These are phyloP conservation scores for Coelastrella sp. DNA, from an alignment of 139 green algal species.

Conservation along the genomic window DNA sequence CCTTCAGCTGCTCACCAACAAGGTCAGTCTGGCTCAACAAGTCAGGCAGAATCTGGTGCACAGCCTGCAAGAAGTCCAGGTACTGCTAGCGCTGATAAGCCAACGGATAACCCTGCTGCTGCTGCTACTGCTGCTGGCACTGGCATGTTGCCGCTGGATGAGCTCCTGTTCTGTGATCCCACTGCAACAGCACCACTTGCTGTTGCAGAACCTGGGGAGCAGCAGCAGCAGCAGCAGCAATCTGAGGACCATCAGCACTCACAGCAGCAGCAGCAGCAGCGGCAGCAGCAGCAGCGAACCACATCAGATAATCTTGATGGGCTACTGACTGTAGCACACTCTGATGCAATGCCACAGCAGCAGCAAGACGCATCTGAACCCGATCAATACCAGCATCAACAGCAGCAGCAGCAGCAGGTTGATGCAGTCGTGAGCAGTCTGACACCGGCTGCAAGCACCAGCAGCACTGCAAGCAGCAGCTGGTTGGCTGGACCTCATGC, in stretches of 20 bases:
- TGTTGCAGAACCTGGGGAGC: not conserved
- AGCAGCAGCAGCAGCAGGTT: constrained; percentile 32
- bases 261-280: not conserved
- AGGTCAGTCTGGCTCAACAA: not conserved
- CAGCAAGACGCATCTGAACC: not conserved
- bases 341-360: not conserved
- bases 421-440: not conserved
- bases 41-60: too few relatives aligned
- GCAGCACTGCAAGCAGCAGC: constrained; percentile 45
- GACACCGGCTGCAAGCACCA: not conserved
- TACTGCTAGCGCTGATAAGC: too few relatives aligned
- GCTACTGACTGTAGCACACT: not conserved
- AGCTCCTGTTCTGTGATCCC: constrained; percentile 21
- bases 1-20: too few relatives aligned
- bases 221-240: constrained; percentile 17
- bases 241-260: not conserved
- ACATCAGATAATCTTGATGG: too few relatives aligned
- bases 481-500: not conserved
- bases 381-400: not conserved
- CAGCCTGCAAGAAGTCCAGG: too few relatives aligned
- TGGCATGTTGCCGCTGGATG: constrained; percentile 13
- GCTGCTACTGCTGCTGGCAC: too few relatives aligned
- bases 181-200: not conserved
- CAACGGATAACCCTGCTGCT: too few relatives aligned
- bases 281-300: not conserved